phyloP scores from a whole-genome alignment of 768 basidiomycete genomes.

The Leucocoprinus birnbaumii region DNA sequence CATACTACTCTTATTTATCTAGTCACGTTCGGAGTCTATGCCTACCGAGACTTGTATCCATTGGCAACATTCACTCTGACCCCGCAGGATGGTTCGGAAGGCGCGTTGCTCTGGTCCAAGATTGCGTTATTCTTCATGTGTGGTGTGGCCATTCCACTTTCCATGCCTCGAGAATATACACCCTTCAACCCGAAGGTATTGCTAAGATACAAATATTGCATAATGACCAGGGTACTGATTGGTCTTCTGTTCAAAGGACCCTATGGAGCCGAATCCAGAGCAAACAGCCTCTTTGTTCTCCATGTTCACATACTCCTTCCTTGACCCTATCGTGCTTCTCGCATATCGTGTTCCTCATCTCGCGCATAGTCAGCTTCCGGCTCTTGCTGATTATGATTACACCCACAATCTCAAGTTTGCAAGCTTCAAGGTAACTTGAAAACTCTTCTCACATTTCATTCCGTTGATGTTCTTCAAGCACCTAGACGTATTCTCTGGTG shows the following conservation, averaged over 20 bases:
- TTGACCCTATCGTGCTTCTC: conserved; percentile 49
- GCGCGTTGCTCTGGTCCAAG: conserved; percentile 17
- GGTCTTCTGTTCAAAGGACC: conserved; percentile 28
- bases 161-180: conserved; percentile 14
- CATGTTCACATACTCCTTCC: conserved; percentile 44
- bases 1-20: conserved; percentile 32
- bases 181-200: conserved; percentile 16
- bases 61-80: conserved; percentile 10
- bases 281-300: conserved; percentile 49
- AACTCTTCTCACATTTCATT: neutral
- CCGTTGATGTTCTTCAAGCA: conserved; percentile 16
- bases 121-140: conserved; percentile 11
- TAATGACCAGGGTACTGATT: neutral
- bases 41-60: conserved; percentile 18
- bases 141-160: conserved; percentile 11
- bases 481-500: conserved; percentile 35
- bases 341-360: conserved; percentile 46
- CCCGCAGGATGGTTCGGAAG: conserved; percentile 14
- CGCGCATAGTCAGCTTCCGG: conserved; percentile 53
- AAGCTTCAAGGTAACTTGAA: conserved; percentile 23
- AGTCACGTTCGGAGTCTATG: conserved; percentile 14
- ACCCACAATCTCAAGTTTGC: conserved; percentile 24
- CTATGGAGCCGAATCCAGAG: conserved; percentile 41
- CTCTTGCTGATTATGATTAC: conserved; percentile 62
- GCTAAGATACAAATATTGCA: neutral